A percentile compares a stretch with the other conserved stretches of the same genome.
Conservation (phyloP, 176 grass and related monocot genomes). For the Carex kokanica region DNA sequence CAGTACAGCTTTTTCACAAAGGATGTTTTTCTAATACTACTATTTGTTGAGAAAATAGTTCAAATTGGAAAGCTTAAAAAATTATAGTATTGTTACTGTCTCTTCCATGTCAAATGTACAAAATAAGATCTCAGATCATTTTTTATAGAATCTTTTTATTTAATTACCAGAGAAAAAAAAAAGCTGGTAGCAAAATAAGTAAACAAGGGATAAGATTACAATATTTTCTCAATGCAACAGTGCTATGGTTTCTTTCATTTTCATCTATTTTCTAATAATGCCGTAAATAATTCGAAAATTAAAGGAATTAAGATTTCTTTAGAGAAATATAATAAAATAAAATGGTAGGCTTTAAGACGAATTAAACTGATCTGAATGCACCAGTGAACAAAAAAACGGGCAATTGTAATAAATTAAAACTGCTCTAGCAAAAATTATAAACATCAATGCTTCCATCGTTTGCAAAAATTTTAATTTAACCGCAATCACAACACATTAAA, state of each 20-base stretch:
- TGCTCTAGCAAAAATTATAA: neutral
- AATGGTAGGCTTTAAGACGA: too few species aligned
- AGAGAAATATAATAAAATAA: too few species aligned
- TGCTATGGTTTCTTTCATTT: too few species aligned
- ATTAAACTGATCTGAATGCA: neutral
- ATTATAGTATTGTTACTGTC: too few species aligned
- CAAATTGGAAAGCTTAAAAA: too few species aligned
- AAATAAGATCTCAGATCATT: neutral
- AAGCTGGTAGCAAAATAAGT: neutral
- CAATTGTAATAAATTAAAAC: neutral
- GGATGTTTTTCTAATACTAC: neutral
- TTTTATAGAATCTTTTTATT: neutral
- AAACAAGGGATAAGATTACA: neutral
- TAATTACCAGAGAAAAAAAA: neutral
- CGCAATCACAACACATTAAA: neutral
- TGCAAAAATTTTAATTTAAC: slow-evolving; percentile 3
- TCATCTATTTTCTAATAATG: too few species aligned
- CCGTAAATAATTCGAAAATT: too few species aligned
- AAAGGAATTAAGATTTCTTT: too few species aligned
- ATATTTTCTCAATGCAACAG: too few species aligned
- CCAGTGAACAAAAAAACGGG: neutral
- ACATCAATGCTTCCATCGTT: neutral
- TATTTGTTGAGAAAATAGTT: neutral
- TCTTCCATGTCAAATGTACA: too few species aligned
- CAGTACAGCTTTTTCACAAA: neutral